These are phyloP conservation scores for Dinochytrium kinnereticum DNA, from an alignment of 371 early-diverging fungal species.

Conservation along the genomic window DNA sequence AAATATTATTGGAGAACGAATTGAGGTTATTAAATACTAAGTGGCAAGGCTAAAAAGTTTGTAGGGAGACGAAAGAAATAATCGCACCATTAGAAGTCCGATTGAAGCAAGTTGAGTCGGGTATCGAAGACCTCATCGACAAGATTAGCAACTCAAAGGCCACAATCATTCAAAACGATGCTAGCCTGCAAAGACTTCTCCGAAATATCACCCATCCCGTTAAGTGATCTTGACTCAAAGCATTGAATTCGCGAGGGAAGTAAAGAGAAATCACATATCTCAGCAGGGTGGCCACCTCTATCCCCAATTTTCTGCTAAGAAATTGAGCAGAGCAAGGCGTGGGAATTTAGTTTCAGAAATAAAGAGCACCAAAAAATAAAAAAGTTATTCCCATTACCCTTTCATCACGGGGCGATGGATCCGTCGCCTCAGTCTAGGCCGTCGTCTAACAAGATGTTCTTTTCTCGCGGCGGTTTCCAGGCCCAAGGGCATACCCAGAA, in stretches of 20 bases:
- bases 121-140: constrained; percentile 51
- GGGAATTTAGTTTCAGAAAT: not conserved
- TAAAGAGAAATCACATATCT: no score
- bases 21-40: constrained; percentile 10
- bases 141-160: constrained; percentile 48
- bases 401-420: no score
- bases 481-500: not conserved
- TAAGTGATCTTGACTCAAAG: constrained; percentile 8
- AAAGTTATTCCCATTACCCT: not conserved
- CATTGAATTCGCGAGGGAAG: no score
- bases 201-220: constrained; percentile 14
- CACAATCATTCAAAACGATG: constrained; percentile 39
- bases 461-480: not conserved
- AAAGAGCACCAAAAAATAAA: not conserved
- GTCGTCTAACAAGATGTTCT: not conserved
- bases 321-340: not conserved
- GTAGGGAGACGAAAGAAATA: constrained; percentile 38
- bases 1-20: constrained; percentile 36
- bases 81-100: constrained; percentile 43
- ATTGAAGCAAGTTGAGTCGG: constrained; percentile 45
- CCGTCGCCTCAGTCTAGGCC: not conserved
- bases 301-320: no score
- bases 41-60: not conserved
- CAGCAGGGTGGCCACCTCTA: no score
- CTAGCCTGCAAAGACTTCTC: constrained; percentile 20